A percentile compares a stretch with the other conserved stretches of the same genome.
Evolutionary conservation across 306 rosid species (phyloP).

Genomic region (Gastrolobium bilobum): DNA sequence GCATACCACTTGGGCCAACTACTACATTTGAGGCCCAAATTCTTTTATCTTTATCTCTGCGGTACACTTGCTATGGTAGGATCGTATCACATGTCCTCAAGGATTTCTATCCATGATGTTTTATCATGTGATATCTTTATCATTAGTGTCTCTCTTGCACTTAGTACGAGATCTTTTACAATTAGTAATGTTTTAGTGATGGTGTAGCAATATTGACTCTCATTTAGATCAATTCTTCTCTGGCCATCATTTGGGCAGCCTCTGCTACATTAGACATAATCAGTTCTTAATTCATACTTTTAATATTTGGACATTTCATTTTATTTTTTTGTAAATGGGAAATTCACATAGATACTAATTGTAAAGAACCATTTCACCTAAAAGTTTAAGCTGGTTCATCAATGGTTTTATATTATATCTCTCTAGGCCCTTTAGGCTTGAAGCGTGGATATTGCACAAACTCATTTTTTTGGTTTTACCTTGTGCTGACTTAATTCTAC

Average conservation of each 20-base stretch:
- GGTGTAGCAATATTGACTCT: neutral
- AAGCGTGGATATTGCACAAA: too few species aligned
- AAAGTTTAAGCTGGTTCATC: too few species aligned
- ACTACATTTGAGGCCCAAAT: too few species aligned
- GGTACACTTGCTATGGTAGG: too few species aligned
- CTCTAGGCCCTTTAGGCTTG: too few species aligned
- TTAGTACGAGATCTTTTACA: neutral
- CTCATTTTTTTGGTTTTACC: too few species aligned
- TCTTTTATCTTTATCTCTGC: too few species aligned
- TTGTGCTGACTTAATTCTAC: too few species aligned
- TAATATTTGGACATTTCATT: slow-evolving; percentile 28
- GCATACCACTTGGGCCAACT: too few species aligned
- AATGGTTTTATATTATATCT: too few species aligned
- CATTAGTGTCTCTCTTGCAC: neutral
- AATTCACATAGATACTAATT: neutral
- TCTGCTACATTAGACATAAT: neutral
- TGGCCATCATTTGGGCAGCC: neutral
- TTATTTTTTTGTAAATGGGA: neutral
- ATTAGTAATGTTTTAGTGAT: neutral
- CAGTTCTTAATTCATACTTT: neutral
- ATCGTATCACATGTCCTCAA: too few species aligned
- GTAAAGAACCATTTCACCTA: too few species aligned
- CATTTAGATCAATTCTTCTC: slow-evolving; percentile 2
- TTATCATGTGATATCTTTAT: neutral
- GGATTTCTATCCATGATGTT: slow-evolving; percentile 4